These are phyloP conservation scores for Yamadazyma oceani DNA, from an alignment of 1,139 yeast species.

Conservation along the genomic window DNA sequence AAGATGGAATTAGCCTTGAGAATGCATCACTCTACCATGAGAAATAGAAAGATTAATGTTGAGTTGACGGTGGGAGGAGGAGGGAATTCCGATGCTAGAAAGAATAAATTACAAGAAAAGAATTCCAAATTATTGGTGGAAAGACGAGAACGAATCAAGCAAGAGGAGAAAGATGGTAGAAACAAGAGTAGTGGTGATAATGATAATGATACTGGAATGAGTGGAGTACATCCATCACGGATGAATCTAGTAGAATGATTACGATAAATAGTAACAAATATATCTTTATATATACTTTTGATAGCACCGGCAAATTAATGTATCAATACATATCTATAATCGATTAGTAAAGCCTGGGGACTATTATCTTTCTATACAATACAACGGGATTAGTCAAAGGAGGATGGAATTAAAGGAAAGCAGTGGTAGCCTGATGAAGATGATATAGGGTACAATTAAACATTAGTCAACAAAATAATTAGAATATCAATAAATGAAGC, in stretches of 20 bases:
- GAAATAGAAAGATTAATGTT: conserved; percentile 80
- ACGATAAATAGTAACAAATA: too few relatives aligned
- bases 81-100: conserved; percentile 75
- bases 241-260: conserved; percentile 15
- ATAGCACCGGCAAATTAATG: background rate
- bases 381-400: too few relatives aligned
- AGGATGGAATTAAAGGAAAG: too few relatives aligned
- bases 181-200: conserved; percentile 21
- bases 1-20: conserved; percentile 80
- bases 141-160: conserved; percentile 49
- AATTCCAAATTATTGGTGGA: conserved; percentile 72
- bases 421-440: too few relatives aligned
- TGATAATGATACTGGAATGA: conserved; percentile 4
- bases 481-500: too few relatives aligned
- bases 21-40: conserved; percentile 72
- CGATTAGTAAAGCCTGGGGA: background rate
- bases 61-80: conserved; percentile 99
- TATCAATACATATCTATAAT: conserved; percentile 7
- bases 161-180: conserved; percentile 37
- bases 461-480: background rate
- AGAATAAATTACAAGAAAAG: conserved; percentile 72
- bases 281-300: too few relatives aligned
- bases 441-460: too few relatives aligned
- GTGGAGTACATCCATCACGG: conserved; percentile 58
- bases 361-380: too few relatives aligned